Conservation (phyloP, 352 stramenopile species). For the Globisporangium camurandrum region DNA sequence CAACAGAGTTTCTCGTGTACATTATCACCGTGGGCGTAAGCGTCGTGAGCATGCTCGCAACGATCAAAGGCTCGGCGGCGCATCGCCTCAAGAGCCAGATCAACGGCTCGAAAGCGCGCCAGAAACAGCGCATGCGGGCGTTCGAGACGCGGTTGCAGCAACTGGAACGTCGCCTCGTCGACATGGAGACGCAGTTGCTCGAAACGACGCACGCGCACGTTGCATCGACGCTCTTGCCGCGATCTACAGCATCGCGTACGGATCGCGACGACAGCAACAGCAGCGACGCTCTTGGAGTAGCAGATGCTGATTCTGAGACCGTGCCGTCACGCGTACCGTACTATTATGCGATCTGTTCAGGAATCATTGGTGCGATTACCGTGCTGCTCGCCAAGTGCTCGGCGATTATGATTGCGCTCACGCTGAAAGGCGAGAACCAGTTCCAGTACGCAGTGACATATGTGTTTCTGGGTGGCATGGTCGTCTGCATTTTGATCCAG, state of each 20-base stretch:
- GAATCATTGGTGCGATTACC: slow-evolving; percentile 78
- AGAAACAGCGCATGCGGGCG: slow-evolving; percentile 78
- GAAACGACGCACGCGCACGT: slow-evolving; percentile 15
- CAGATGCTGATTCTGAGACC: background rate
- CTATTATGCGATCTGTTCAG: slow-evolving; percentile 84
- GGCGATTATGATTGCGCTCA: slow-evolving; percentile 79
- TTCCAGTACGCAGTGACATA: slow-evolving; percentile 83
- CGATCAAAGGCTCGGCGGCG: slow-evolving; percentile 83
- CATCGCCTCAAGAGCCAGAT: slow-evolving; percentile 83
- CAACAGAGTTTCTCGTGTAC: slow-evolving; percentile 64
- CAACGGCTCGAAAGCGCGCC: slow-evolving; percentile 69
- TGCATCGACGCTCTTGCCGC: background rate
- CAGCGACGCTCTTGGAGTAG: background rate
- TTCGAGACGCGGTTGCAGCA: slow-evolving; percentile 58
- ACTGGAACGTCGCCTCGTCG: slow-evolving; percentile 55
- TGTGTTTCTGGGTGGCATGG: slow-evolving; percentile 82
- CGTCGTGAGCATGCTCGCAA: slow-evolving; percentile 77
- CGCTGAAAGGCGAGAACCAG: slow-evolving; percentile 78
- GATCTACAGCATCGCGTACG: slow-evolving; percentile 1
- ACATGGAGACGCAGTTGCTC: slow-evolving; percentile 59
- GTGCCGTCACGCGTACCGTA: slow-evolving; percentile 48
- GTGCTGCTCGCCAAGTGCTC: slow-evolving; percentile 83
- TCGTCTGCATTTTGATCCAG: slow-evolving; percentile 80
- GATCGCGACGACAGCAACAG: background rate
- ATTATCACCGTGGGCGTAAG: slow-evolving; percentile 68